Base-by-base conservation (phyloP, 106 monocot genomes). In the Triglochin maritima region DNA sequence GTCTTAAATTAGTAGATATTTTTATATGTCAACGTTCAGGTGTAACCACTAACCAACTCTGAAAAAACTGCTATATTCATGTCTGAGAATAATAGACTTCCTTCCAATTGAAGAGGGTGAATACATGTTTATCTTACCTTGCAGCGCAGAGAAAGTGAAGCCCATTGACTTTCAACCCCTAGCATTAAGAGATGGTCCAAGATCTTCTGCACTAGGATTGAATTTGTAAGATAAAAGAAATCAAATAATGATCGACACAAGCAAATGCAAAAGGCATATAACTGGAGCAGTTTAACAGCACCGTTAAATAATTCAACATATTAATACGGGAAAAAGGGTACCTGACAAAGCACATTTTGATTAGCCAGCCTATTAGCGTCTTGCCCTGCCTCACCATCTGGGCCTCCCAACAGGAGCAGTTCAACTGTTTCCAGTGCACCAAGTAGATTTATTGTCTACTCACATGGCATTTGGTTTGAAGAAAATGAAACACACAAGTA, bases 391-490 rank as follows among this genome's bases (percentile, higher is more conserved):
- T 85, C 94, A 60, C 73, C 70, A 7, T 81, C 76, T 70, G 66
- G 68, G 56, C 86, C 85, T 50, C 88, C 83, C 56, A 79, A 76
- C 72, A 98, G 67, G 77, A 98, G 86, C 75, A 87, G 65, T 61
- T 92, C 82, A 75, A 98, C 72, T 47, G 98, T 98, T 80, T 84
- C 84, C 84, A 98, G 60, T 63, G 92, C 84, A 79, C 82, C 78
- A 60, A 98, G 82, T 65, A 98, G 82, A 84, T 98, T 98, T 77
- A 98, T 81, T 75, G 98, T 98, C 98, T 98, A 86, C 81, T 79
- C 67, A 66, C 55, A 82, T 71, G 63, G 69, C 6, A 17, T 60
- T 71, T 59, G 4, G 71, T 72, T 70, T 75, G 61, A 46, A 17
- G 66, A 69, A 45, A 47, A 29, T 14, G 45, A 66, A 60, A 59